These are phyloP conservation scores for Sanghuangporus sanghuang DNA, from an alignment of 1,284 basidiomycete species.

Conservation along the genomic window DNA sequence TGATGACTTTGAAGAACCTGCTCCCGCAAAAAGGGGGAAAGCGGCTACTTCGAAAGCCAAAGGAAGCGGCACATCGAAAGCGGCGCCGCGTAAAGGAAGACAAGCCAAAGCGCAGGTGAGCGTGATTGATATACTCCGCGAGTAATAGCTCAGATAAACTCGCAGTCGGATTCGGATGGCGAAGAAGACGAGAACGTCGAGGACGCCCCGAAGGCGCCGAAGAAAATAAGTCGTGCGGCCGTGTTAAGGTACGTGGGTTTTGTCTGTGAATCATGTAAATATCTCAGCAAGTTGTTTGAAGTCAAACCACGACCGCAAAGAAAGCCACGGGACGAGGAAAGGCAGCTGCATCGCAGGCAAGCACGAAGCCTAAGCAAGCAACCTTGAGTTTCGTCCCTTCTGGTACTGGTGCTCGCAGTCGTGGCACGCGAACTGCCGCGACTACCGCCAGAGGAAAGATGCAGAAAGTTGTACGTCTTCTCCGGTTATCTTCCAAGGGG, in stretches of 20 bases:
- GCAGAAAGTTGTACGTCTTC: conserved; percentile 26
- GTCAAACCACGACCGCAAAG: conserved; percentile 41
- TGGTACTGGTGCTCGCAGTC: conserved; percentile 31
- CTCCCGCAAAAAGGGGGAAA: conserved; percentile 42
- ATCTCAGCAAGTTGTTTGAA: conserved; percentile 16
- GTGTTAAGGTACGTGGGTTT: conserved; percentile 46
- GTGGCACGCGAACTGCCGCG: conserved; percentile 51
- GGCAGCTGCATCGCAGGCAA: conserved; percentile 25
- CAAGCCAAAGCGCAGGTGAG: conserved; percentile 27
- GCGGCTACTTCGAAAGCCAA: conserved; percentile 21
- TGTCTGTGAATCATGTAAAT: conserved; percentile 1
- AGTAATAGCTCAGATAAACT: neutral
- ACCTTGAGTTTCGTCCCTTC: conserved; percentile 62
- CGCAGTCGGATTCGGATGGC: neutral
- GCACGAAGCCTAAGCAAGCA: conserved; percentile 40
- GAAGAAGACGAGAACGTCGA: conserved; percentile 47
- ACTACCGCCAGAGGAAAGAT: conserved; percentile 52
- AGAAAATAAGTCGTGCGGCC: conserved; percentile 61
- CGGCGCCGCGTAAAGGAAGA: conserved; percentile 21
- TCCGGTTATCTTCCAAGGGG: neutral
- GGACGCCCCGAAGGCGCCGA: conserved; percentile 40
- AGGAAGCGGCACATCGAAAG: conserved; percentile 17
- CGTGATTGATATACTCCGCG: conserved; percentile 7
- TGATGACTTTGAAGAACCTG: conserved; percentile 44
- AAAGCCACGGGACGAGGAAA: conserved; percentile 59